Conservation (phyloP, 345 rosid genomes). For the Carallia brachiata region DNA sequence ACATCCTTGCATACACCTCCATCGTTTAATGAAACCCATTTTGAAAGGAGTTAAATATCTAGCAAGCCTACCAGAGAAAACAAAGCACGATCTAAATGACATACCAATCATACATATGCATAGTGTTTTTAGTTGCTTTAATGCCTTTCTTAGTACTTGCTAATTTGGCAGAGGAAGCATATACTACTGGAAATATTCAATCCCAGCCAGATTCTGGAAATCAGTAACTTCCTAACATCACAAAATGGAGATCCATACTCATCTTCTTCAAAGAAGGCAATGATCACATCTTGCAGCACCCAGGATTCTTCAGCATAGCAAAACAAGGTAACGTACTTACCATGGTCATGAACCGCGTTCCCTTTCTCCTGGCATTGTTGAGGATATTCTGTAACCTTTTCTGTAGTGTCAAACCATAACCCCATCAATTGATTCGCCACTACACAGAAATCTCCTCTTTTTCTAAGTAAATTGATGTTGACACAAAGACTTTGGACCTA, state of each 20-base stretch:
- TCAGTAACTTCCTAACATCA: too few relatives aligned
- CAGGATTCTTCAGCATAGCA: neutral
- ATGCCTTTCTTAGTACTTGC: neutral
- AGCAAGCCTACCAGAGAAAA: too few relatives aligned
- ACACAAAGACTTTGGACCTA: too few relatives aligned
- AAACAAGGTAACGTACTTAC: conserved; percentile 26
- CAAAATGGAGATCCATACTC: neutral
- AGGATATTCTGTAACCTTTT: conserved; percentile 42
- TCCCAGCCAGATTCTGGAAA: too few relatives aligned
- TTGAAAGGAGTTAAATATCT: neutral
- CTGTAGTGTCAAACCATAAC: conserved; percentile 29
- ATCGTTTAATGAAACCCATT: neutral
- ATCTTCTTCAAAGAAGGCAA: neutral
- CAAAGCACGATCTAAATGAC: too few relatives aligned
- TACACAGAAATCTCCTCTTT: neutral
- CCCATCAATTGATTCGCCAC: neutral
- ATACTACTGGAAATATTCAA: too few relatives aligned
- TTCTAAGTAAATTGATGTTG: too few relatives aligned
- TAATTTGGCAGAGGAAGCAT: too few relatives aligned
- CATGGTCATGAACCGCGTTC: conserved; percentile 32
- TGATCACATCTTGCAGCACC: neutral
- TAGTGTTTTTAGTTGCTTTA: too few relatives aligned
- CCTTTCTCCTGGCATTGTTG: conserved; percentile 35
- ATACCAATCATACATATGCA: too few relatives aligned
- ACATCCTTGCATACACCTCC: neutral